Evolutionary conservation across 139 green algal species (phyloP).

Genomic region (Chlamydomonas urium): DNA sequence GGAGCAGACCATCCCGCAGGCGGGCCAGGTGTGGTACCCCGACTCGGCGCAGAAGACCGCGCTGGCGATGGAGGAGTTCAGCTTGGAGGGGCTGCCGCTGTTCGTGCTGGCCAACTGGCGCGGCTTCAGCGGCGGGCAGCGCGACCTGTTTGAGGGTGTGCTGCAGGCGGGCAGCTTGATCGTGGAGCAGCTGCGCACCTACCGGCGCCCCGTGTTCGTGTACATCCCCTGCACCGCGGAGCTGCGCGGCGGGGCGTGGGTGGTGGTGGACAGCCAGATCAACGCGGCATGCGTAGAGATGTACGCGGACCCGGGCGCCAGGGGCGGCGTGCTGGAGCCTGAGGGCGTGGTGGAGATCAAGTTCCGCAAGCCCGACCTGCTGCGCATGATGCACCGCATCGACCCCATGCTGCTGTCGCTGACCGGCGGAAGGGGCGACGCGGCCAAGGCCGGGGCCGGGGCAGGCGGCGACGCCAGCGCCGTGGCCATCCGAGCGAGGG

Average conservation of each 20-base stretch:
- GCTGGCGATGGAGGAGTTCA: conserved; percentile 96
- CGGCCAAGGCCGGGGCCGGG: too few species aligned
- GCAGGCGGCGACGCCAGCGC: not conserved
- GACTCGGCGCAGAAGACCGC: conserved; percentile 96
- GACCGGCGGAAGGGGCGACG: not conserved
- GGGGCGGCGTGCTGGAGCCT: conserved; percentile 93
- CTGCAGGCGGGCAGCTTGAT: conserved; percentile 94
- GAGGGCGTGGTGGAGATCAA: conserved; percentile 99
- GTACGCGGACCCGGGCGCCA: conserved; percentile 71
- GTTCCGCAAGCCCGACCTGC: conserved; percentile 78
- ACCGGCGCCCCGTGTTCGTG: conserved; percentile 88
- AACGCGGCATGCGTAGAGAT: conserved; percentile 63
- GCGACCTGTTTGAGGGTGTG: conserved; percentile 97
- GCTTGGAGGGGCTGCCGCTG: conserved; percentile 90
- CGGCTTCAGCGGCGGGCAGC: conserved; percentile 94
- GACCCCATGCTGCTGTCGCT: not conserved
- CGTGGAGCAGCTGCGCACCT: conserved; percentile 89
- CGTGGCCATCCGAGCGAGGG: conserved; percentile 50
- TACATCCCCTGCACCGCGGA: conserved; percentile 92
- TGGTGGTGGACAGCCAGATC: conserved; percentile 95
- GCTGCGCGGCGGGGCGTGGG: conserved; percentile 96
- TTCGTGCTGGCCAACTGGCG: conserved; percentile 99
- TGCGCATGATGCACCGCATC: conserved; percentile 73
- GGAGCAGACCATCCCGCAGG: conserved; percentile 72
- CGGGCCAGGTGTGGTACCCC: conserved; percentile 94